Conservation (phyloP, 208 protist genomes). For the Trypanosoma cruzi region DNA sequence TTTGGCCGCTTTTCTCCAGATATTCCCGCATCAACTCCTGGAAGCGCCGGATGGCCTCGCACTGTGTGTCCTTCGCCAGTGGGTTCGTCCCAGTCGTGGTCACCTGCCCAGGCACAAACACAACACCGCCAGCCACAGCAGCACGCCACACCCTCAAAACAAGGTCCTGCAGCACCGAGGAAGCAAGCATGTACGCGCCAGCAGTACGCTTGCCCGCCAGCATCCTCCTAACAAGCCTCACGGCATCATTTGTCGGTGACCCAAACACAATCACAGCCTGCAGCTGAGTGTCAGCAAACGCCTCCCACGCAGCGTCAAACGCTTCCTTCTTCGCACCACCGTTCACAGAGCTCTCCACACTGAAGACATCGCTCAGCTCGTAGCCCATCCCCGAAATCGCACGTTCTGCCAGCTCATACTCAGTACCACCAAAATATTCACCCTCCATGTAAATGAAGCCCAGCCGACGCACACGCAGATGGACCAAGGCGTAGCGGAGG, state of each 20-base stretch:
- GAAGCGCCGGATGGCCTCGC: constrained; percentile 22
- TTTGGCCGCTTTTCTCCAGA: constrained; percentile 11
- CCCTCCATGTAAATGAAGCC: constrained; percentile 54
- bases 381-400: too few relatives aligned
- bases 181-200: constrained; percentile 14
- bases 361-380: too few relatives aligned
- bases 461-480: constrained; percentile 10
- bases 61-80: constrained; percentile 20
- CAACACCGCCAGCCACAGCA: neutral
- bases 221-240: constrained; percentile 18
- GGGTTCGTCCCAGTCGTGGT: constrained; percentile 29
- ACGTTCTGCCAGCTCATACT: too few relatives aligned
- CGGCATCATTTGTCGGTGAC: neutral
- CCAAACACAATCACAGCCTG: constrained; percentile 29
- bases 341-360: too few relatives aligned
- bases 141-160: neutral
- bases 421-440: constrained; percentile 27
- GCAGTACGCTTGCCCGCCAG: constrained; percentile 21
- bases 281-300: constrained; percentile 14
- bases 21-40: constrained; percentile 23
- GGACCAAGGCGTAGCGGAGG: constrained; percentile 18
- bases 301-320: constrained; percentile 10
- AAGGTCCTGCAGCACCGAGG: neutral
- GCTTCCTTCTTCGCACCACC: too few relatives aligned
- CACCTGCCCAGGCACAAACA: constrained; percentile 8